Conservation (phyloP, 257 asterid species). For the Primulina huaijiensis region DNA sequence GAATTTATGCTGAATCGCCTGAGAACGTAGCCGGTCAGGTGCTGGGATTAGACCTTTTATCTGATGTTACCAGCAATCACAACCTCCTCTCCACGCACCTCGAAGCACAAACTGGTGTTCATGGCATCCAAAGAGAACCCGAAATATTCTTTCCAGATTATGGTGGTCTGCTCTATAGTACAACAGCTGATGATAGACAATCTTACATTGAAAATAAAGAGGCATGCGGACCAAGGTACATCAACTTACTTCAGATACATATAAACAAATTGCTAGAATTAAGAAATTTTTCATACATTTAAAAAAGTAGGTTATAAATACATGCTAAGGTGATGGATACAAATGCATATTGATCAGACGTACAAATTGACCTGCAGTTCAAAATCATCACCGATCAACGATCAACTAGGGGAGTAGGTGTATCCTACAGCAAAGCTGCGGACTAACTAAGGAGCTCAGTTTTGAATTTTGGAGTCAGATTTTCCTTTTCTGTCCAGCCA, state of each 20-base stretch:
- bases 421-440: constrained; percentile 26
- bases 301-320: background rate
- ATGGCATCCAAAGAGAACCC: no score
- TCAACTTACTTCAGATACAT: background rate
- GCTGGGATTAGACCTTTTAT: constrained; percentile 21
- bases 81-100: no score
- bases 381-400: constrained; percentile 30
- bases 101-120: no score
- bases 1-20: background rate
- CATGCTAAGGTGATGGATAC: background rate
- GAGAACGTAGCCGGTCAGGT: constrained; percentile 14
- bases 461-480: background rate
- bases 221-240: constrained; percentile 40
- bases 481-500: background rate
- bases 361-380: constrained; percentile 27
- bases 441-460: constrained; percentile 26
- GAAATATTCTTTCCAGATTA: no score
- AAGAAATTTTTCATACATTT: background rate
- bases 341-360: background rate
- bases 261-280: no score
- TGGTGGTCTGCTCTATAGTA: no score
- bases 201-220: constrained; percentile 29
- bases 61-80: background rate
- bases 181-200: no score
- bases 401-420: constrained; percentile 9